Evolutionary conservation across 306 rosid genomes (phyloP).

Genomic region (Dryas drummondii): DNA sequence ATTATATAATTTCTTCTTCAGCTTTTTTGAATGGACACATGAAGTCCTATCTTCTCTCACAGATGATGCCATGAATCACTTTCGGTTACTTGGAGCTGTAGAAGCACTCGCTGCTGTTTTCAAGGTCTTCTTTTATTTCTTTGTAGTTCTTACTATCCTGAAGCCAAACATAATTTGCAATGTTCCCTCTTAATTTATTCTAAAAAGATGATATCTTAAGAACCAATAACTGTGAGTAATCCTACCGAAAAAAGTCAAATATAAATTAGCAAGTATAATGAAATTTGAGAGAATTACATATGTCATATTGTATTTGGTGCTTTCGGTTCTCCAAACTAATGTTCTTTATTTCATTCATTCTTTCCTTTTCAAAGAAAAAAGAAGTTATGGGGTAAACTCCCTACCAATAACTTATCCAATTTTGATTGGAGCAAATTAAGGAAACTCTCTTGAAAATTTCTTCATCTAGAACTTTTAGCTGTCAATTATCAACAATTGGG

Average conservation of each 20-base stretch:
- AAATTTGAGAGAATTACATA: background rate
- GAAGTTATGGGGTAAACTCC: background rate
- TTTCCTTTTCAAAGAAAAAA: background rate
- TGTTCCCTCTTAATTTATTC: background rate
- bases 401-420: background rate
- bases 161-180: slow-evolving; percentile 3
- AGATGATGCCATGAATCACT: slow-evolving; percentile 63
- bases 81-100: slow-evolving; percentile 73
- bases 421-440: background rate
- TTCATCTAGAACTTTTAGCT: background rate
- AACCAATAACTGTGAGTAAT: background rate
- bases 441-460: background rate
- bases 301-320: background rate
- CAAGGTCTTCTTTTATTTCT: slow-evolving; percentile 58
- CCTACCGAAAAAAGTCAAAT: background rate
- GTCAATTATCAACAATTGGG: background rate
- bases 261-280: background rate
- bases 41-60: slow-evolving; percentile 63
- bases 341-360: background rate
- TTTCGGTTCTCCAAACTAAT: background rate
- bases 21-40: slow-evolving; percentile 88
- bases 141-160: slow-evolving; percentile 17
- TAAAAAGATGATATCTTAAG: background rate
- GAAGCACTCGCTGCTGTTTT: slow-evolving; percentile 85
- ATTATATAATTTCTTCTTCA: slow-evolving; percentile 37